phyloP scores from a whole-genome alignment of 495 filamentous ascomycete species.

The Pyrenula massariospora region DNA sequence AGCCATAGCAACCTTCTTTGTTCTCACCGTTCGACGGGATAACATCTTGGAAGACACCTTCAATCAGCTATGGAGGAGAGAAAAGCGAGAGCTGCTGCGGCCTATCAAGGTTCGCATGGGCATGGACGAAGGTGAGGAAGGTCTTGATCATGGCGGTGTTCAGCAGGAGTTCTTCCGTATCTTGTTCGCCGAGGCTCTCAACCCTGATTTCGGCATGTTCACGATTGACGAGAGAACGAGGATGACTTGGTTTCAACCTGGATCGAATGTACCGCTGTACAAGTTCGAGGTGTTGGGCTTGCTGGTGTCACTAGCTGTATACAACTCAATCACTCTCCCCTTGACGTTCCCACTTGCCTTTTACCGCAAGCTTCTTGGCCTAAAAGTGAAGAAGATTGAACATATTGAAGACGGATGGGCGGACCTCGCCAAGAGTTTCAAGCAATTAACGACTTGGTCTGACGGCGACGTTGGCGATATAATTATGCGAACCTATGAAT shows the following conservation, averaged over 20 bases:
- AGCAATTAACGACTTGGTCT: conserved; percentile 58
- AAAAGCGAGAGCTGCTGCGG: conserved; percentile 68
- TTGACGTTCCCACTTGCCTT: conserved; percentile 76
- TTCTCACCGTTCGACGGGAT: conserved; percentile 63
- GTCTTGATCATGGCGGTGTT: conserved; percentile 85
- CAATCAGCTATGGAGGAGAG: conserved; percentile 77
- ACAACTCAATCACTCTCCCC: conserved; percentile 85
- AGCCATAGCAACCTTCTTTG: conserved; percentile 58
- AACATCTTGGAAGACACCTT: conserved; percentile 66
- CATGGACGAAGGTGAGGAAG: conserved; percentile 70
- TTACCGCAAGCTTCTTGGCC: conserved; percentile 66
- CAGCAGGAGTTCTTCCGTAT: conserved; percentile 92
- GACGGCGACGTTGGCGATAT: conserved; percentile 72
- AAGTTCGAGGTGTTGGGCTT: conserved; percentile 85
- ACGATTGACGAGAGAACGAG: conserved; percentile 59
- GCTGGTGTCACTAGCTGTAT: conserved; percentile 81
- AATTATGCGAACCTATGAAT: conserved; percentile 73
- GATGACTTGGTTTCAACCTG: conserved; percentile 80
- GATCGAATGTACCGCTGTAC: conserved; percentile 67
- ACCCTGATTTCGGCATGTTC: conserved; percentile 68
- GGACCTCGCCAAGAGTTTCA: conserved; percentile 60
- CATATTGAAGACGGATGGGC: conserved; percentile 86
- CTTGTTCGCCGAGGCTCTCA: conserved; percentile 62
- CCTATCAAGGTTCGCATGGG: conserved; percentile 84
- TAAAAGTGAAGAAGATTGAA: conserved; percentile 49